phyloP scores from a whole-genome alignment of 768 basidiomycete genomes.

The Russula lepida region DNA sequence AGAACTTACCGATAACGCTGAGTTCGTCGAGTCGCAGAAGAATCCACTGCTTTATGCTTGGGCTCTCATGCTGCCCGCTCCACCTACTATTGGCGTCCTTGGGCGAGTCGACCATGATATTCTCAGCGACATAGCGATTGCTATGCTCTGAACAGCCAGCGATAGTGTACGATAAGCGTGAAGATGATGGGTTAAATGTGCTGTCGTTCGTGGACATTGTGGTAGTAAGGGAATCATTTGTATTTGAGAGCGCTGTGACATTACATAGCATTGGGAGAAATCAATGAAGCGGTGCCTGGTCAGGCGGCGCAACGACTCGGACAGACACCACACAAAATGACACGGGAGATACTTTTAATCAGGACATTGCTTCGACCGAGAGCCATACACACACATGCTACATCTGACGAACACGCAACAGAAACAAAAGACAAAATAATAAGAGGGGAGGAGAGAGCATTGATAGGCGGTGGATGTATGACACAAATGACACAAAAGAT shows the following conservation, averaged over 20 bases:
- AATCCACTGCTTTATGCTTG: constrained; percentile 60
- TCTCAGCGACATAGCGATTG: constrained; percentile 57
- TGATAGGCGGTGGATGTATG: constrained; percentile 18
- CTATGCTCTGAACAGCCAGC: constrained; percentile 62
- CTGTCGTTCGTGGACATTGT: neutral
- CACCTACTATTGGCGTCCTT: constrained; percentile 62
- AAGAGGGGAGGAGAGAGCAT: constrained; percentile 15
- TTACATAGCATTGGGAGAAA: neutral
- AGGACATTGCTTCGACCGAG: constrained; percentile 26
- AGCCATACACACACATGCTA: constrained; percentile 39
- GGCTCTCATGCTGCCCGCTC: constrained; percentile 57
- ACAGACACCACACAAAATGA: neutral
- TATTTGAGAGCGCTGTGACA: neutral
- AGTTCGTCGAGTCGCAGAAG: constrained; percentile 52
- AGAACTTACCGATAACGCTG: constrained; percentile 56
- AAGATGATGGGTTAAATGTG: neutral
- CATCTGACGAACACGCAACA: constrained; percentile 26
- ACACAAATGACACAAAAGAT: constrained; percentile 13
- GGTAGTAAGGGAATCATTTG: neutral
- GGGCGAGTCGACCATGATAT: constrained; percentile 58
- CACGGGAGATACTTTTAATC: constrained; percentile 19
- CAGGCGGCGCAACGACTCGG: neutral
- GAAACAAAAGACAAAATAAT: constrained; percentile 16
- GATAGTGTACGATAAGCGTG: constrained; percentile 28
- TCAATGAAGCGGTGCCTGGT: neutral